Evolutionary conservation across 75 land plant species (phyloP), one percentile per base, ranked within the genome.

Genomic region (Pinus taeda): DNA sequence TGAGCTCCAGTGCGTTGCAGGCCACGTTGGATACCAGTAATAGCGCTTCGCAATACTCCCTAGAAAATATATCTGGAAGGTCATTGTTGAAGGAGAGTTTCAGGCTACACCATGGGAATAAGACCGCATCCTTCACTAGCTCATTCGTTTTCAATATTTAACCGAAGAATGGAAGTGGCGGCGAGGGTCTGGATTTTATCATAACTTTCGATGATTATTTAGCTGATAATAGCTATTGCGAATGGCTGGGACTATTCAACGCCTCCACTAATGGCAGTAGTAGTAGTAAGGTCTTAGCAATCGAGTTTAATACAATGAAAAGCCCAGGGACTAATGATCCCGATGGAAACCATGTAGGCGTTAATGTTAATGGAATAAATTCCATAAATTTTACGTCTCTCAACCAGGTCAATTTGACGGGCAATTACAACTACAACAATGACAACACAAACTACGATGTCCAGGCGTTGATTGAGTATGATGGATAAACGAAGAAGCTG

Each of bases 331-430:
- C 33, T 2, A 33, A 33, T 2, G 33, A 33, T 49, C 83, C 82
- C 8, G 85, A 92, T 66, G 73, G 70, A 77, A 84, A 88, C 78
- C 94, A 92, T 66, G 60, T 92, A 13, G 94, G 90, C 4, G 57
- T 92, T 69, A 75, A 92, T 82, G 77, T 88, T 66, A 87, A 92
- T 79, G 60, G 80, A 74, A 84, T 85, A 33, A 57, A 42, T 12
- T 88, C 88, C 42, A 74, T 33, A 33, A 33, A 33, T 33, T 33
- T 33, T 1, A 33, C 0, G 33, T 33, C 33, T 33, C 33, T 1
- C 33, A 0, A 33, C 2, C 33, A 33, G 33, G 33, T 33, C 1
- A 33, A 2, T 33, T 33, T 33, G 33, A 33, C 33, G 33, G 33
- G 33, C 1, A 33, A 33, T 33, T 33, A 33, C 33, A 33, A 2